Evolutionary conservation across 2,329 filamentous ascomycete genomes (phyloP).

Genomic region (Calonectria hawksworthii): DNA sequence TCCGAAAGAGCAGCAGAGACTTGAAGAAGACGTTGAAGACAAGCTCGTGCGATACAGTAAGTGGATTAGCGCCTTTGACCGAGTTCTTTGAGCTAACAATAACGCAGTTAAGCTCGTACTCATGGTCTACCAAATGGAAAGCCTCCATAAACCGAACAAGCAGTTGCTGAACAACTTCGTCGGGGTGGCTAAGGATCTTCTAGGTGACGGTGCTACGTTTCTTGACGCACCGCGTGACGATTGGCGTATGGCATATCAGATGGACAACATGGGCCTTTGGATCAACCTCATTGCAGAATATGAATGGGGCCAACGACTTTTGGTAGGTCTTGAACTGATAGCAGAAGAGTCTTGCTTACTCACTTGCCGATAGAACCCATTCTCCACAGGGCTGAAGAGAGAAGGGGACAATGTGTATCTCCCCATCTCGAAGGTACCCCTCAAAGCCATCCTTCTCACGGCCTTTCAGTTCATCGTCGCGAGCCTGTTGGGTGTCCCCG

Average conservation of each 20-base stretch:
- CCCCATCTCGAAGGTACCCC: neutral
- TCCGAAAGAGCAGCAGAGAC: too few relatives aligned
- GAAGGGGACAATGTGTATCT: neutral
- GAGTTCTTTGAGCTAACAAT: too few relatives aligned
- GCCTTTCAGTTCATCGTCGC: conserved; percentile 5
- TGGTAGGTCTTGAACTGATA: conserved; percentile 16
- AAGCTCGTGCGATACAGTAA: too few relatives aligned
- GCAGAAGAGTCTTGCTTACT: neutral
- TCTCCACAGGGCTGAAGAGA: neutral
- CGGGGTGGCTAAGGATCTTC: neutral
- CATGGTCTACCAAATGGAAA: neutral
- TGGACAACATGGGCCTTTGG: conserved; percentile 24
- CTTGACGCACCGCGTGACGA: conserved; percentile 13
- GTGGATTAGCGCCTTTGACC: too few relatives aligned
- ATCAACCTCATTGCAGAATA: neutral
- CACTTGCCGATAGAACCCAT: conserved; percentile 8
- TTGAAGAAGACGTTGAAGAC: too few relatives aligned
- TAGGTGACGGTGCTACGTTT: neutral
- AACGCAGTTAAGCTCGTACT: neutral
- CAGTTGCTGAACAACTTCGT: neutral
- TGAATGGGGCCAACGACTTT: neutral
- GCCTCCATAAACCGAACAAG: neutral
- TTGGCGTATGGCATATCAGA: conserved; percentile 16
- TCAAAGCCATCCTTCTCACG: neutral
- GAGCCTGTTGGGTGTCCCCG: conserved; percentile 19